These are phyloP conservation scores for Nicotiana knightiana DNA, from an alignment of 257 asterid species.

Conservation along the genomic window DNA sequence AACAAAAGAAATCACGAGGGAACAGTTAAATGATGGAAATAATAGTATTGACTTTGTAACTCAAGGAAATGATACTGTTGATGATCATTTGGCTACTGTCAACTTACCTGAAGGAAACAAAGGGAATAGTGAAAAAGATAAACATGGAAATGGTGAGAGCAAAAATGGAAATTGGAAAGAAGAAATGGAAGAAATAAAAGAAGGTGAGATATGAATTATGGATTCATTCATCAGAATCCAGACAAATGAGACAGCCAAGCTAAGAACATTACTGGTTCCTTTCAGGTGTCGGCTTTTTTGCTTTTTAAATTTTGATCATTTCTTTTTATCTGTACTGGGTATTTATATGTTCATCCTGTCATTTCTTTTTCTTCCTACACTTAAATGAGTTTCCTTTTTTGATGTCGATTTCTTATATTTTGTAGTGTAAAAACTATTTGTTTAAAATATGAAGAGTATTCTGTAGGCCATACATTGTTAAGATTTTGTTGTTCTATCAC, in stretches of 20 bases:
- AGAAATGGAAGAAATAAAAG: not conserved
- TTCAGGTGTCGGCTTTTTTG: not conserved
- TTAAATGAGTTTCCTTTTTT: not conserved
- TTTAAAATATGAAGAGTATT: not conserved
- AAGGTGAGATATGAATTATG: not conserved
- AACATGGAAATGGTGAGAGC: not conserved
- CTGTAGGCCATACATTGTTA: not conserved
- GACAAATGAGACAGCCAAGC: conserved; percentile 2
- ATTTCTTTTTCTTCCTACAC: not conserved
- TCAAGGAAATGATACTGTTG: not conserved
- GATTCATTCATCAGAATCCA: not conserved
- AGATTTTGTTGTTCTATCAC: too few species aligned
- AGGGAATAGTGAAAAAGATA: not conserved
- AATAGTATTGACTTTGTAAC: not conserved
- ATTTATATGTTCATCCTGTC: not conserved
- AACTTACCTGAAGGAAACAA: not conserved
- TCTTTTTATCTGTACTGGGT: not conserved
- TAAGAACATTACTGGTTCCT: conserved; percentile 1
- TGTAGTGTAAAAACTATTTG: too few species aligned
- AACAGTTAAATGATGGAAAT: not conserved
- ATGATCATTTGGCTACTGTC: not conserved
- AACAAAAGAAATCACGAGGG: conserved; percentile 39
- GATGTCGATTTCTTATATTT: not conserved
- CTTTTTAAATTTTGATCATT: not conserved
- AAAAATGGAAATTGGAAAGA: not conserved